phyloP scores from a whole-genome alignment of 108 stramenopile genomes.

The Aurantiochytrium sp. region DNA sequence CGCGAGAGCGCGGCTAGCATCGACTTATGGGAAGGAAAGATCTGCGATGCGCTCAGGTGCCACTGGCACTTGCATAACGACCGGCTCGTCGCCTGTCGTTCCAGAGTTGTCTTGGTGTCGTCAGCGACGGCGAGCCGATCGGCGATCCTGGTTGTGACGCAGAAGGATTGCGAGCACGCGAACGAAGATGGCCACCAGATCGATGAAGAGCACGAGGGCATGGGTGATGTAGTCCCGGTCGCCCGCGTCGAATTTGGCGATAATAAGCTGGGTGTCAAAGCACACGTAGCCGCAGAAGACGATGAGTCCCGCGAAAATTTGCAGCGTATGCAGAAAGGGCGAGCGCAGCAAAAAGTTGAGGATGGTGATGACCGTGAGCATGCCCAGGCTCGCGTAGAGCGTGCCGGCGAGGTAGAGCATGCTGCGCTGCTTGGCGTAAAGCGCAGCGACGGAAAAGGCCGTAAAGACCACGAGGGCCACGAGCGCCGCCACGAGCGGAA shows the following conservation, averaged over 20 bases:
- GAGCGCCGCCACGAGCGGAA: slow-evolving; percentile 38
- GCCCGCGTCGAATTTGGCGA: slow-evolving; percentile 39
- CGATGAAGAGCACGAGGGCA: slow-evolving; percentile 48
- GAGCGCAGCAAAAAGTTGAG: slow-evolving; percentile 38
- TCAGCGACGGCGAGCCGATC: too few species aligned
- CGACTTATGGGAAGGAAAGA: too few species aligned
- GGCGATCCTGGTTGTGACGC: slow-evolving; percentile 33
- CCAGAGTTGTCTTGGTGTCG: too few species aligned
- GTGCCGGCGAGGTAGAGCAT: slow-evolving; percentile 52
- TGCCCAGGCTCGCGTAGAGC: slow-evolving; percentile 4
- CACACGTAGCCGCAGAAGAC: slow-evolving; percentile 51
- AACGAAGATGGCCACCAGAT: slow-evolving; percentile 51
- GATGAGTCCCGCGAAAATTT: slow-evolving; percentile 47
- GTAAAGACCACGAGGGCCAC: slow-evolving; percentile 40
- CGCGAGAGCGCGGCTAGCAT: too few species aligned
- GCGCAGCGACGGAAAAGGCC: slow-evolving; percentile 43
- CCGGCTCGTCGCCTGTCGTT: too few species aligned
- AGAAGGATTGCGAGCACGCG: slow-evolving; percentile 50
- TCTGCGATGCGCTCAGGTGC: too few species aligned
- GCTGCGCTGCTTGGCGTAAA: slow-evolving; percentile 41
- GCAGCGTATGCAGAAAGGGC: slow-evolving; percentile 34
- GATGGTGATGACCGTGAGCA: background rate
- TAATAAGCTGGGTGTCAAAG: slow-evolving; percentile 52
- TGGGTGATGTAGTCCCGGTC: slow-evolving; percentile 39
- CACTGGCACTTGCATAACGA: too few species aligned